Base-by-base conservation (phyloP, 2,329 filamentous ascomycete genomes). In the Cladosporium velox region DNA sequence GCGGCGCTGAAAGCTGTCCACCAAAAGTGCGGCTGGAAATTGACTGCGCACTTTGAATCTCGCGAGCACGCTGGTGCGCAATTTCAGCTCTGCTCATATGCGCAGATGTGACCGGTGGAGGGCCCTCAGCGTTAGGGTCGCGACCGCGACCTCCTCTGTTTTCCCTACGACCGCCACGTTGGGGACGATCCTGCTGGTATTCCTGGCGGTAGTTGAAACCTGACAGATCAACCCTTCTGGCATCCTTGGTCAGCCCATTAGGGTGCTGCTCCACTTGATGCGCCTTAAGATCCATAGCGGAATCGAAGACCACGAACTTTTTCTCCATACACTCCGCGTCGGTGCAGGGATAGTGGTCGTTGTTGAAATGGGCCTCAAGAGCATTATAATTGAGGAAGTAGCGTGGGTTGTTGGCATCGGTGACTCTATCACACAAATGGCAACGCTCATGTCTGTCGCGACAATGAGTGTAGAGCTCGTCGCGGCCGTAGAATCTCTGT, bases 301-400 rank as follows among this genome's bases (percentile, higher is more conserved):
- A 93, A 65, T 92, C 92, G 72, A 99, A 99, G 0, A 98, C 95
- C 34, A 98, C 91, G 76, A 98, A 97, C 77, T 97, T 98, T 86
- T 97, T 97, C 72, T 98, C 95, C 74, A 95, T 77, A 74, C 95
- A 99, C 75, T 97, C 93, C 64, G 86, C 84, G 72, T 99, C 93
- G 7, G 87, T 78, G 75, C 95, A 99, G 0, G 93, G 81, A 74
- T 89, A 97, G 77, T 99, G 95, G 66, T 95, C 93, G 71, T 89
- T 89, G 69, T 87, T 86, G 76, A 98, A 98, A 78, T 99, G 95
- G 44, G 88, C 82, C 75, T 96, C 93, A 3, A 99, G 83, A 0
- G 91, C 87, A 70, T 93, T 86, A 79, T 97, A 98, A 80, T 99
- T 88, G 67, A 91, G 83, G 76, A 92, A 99, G 77, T 99, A 99